These are phyloP conservation scores for Elasticomyces elasticus DNA, from an alignment of 495 filamentous ascomycete genomes.

Conservation along the genomic window DNA sequence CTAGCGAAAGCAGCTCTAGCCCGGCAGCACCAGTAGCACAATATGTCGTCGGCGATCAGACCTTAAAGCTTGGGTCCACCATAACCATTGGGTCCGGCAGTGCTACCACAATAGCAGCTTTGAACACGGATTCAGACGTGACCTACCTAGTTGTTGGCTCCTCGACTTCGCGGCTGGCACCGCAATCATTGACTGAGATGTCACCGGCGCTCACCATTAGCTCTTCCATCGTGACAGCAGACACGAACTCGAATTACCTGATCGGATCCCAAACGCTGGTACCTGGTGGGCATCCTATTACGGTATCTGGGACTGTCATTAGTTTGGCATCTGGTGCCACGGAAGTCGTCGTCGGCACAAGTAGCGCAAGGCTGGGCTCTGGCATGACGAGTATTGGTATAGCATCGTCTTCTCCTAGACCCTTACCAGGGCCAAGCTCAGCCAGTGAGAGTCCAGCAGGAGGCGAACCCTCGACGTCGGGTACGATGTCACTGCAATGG, in stretches of 20 bases:
- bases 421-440: no score
- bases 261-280: conserved; percentile 1
- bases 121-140: neutral
- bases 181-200: neutral
- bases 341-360: neutral
- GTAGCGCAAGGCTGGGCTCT: no score
- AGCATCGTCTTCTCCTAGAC: no score
- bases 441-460: no score
- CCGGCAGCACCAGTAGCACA: neutral
- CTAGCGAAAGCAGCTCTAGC: neutral
- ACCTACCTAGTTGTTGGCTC: conserved; percentile 2
- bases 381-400: no score
- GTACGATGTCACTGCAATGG: no score
- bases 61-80: neutral
- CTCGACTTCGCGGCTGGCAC: neutral
- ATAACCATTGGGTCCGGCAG: conserved; percentile 3
- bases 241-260: neutral
- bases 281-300: conserved; percentile 2
- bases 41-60: conserved; percentile 1
- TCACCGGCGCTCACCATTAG: neutral
- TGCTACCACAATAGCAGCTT: neutral
- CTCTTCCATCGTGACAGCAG: neutral
- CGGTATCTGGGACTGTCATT: neutral
- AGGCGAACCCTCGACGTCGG: no score
- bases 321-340: conserved; percentile 1